phyloP scores from a whole-genome alignment of 768 basidiomycete genomes.

The Cystobasidiopsis lactophilus region DNA sequence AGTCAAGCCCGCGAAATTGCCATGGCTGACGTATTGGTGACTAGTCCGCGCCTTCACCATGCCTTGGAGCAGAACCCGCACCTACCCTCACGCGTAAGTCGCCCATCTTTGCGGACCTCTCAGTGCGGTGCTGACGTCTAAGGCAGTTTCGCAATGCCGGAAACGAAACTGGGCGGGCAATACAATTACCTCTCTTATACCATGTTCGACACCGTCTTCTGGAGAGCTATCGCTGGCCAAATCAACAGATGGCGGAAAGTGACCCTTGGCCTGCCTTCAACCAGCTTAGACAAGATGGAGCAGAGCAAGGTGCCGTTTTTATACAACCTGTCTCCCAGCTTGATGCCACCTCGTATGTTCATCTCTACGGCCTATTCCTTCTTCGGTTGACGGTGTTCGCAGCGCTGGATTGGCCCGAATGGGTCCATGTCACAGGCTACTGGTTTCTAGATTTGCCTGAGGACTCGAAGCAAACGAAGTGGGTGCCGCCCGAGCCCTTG shows the following conservation, averaged over 20 bases:
- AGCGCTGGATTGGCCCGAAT: slow-evolving; percentile 95
- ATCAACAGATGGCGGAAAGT: slow-evolving; percentile 84
- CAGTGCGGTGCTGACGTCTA: neutral
- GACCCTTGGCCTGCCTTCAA: slow-evolving; percentile 48
- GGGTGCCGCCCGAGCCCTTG: slow-evolving; percentile 62
- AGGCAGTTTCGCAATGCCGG: slow-evolving; percentile 63
- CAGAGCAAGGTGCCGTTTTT: slow-evolving; percentile 94
- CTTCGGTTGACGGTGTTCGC: slow-evolving; percentile 47
- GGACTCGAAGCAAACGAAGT: slow-evolving; percentile 50
- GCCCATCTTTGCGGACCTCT: neutral
- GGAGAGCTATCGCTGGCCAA: slow-evolving; percentile 80
- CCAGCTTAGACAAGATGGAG: slow-evolving; percentile 83
- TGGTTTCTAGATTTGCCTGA: slow-evolving; percentile 93
- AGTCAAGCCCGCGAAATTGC: no score
- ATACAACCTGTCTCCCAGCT: slow-evolving; percentile 60
- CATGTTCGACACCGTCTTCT: slow-evolving; percentile 95
- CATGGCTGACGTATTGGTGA: no score
- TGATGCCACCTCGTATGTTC: slow-evolving; percentile 3
- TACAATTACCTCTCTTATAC: slow-evolving; percentile 99
- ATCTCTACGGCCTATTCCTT: neutral
- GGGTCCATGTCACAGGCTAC: slow-evolving; percentile 90
- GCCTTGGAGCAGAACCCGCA: slow-evolving; percentile 90
- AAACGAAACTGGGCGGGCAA: slow-evolving; percentile 88
- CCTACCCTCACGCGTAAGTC: slow-evolving; percentile 63
- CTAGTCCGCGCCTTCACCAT: slow-evolving; percentile 53